Evolutionary conservation across 805 yeast species (phyloP), one percentile per base, ranked within the genome.

Genomic region (Lipomyces starkeyi): DNA sequence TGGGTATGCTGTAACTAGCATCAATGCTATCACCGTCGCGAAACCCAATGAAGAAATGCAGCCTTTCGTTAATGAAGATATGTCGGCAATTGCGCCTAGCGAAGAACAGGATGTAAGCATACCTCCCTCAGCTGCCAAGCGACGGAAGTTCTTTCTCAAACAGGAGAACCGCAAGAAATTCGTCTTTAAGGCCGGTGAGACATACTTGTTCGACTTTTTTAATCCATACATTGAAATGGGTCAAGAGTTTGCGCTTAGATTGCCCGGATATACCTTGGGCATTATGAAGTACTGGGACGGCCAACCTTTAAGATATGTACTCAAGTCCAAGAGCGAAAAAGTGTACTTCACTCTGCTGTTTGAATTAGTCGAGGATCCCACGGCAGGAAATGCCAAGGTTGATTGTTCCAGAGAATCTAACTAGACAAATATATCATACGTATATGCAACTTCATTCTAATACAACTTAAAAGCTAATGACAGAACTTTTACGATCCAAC

Each of bases 1-100:
- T 71, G 91, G 91, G 0, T 82, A 84, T 56, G 88, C 86, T 0
- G 76, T 88, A 67, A 83, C 87, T 61, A 84, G 89, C 62, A 83
- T 88, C 73, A 86, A 87, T 25, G 80, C 78, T 57, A 77, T 88
- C 54, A 77, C 81, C 5, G 77, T 74, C 29, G 63, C 32, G 64
- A 59, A 29, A 3, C 58, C 58, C 34, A 54, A 49, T n/a, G 43
- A 25, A 4, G 56, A 54, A 2, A 11, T 17, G 14, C 47, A 25
- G 13, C 58, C 69, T 22, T 62, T 70, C 58, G 43, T 67, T 32
- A 35, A 53, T 13, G 73, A 71, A 56, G 62, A 63, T 22, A 58
- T 59, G 20, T n/a, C 40, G 8, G 53, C 35, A n/a, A 29, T 63
- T 7, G 22, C 13, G 14, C 60, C 64, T 8, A 25, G 29, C 11